These are phyloP conservation scores for Eucalyptus erythrocorys DNA, from an alignment of 345 rosid genomes.

Conservation along the genomic window DNA sequence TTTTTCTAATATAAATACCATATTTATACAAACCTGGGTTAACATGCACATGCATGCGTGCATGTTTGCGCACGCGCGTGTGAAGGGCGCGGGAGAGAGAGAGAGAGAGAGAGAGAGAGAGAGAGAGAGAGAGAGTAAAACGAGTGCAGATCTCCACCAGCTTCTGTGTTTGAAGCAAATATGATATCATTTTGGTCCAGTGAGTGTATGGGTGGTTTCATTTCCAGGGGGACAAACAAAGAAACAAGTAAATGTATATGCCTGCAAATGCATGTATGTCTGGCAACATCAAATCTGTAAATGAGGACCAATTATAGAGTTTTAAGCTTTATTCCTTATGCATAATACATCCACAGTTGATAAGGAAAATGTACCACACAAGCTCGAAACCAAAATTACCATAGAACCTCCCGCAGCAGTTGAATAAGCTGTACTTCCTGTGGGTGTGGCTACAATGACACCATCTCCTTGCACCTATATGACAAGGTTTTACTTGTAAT, in stretches of 20 bases:
- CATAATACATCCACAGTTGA: not conserved
- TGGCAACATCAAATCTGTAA: not conserved
- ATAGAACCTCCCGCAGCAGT: constrained; percentile 98
- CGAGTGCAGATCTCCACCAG: not conserved
- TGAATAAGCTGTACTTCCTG: constrained; percentile 95
- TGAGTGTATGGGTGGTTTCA: not conserved
- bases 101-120: not conserved
- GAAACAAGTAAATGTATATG: not conserved
- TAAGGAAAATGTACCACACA: not conserved
- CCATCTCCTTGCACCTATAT: constrained; percentile 98
- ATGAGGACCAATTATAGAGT: not conserved
- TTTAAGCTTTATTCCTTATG: not conserved
- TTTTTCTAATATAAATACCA: not conserved
- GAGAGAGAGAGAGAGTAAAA: not conserved
- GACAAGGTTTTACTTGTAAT: not conserved
- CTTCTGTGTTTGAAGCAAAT: not conserved
- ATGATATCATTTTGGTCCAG: not conserved
- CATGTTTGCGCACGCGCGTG: rapidly evolving
- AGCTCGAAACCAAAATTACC: constrained; percentile 22
- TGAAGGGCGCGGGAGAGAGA: rapidly evolving
- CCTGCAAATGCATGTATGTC: not conserved
- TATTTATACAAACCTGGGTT: not conserved
- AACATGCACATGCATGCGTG: not conserved
- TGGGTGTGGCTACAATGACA: constrained; percentile 93
- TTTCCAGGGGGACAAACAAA: not conserved